Evolutionary conservation across 768 basidiomycete species (phyloP).

Genomic region (Panus rudis): DNA sequence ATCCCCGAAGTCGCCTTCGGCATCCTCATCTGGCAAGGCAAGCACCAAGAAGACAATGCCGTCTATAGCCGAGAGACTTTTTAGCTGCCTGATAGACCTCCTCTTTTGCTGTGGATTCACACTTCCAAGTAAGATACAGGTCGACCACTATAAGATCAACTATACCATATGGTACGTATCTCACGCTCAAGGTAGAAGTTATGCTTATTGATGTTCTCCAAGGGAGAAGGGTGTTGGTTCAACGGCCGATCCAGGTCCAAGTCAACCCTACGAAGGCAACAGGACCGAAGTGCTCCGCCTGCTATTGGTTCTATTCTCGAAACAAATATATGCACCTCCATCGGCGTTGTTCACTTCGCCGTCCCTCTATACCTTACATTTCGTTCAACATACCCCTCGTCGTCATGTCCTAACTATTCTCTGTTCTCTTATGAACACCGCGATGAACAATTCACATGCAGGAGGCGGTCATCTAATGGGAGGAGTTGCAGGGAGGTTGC

Average conservation of each 20-base stretch:
- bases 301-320: constrained; percentile 80
- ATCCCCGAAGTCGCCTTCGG: constrained; percentile 8
- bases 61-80: constrained; percentile 76
- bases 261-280: constrained; percentile 63
- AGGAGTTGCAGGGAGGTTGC: constrained; percentile 69
- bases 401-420: constrained; percentile 85
- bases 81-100: constrained; percentile 75
- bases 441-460: constrained; percentile 57
- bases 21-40: constrained; percentile 16
- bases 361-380: constrained; percentile 69
- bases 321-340: constrained; percentile 81
- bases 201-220: not conserved
- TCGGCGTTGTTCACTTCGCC: constrained; percentile 63
- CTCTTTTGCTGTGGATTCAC: constrained; percentile 95
- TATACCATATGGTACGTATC: constrained; percentile 80
- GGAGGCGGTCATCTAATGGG: constrained; percentile 48
- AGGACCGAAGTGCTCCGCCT: constrained; percentile 88
- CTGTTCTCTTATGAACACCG: constrained; percentile 90
- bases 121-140: constrained; percentile 67
- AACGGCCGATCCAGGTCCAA: constrained; percentile 62
- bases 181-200: not conserved
- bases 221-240: constrained; percentile 97
- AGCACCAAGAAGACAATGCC: constrained; percentile 48
- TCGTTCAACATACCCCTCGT: constrained; percentile 69
- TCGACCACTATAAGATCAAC: constrained; percentile 76